Evolutionary conservation across 257 asterid genomes (phyloP).

Genomic region (Solanum gracilifrons): DNA sequence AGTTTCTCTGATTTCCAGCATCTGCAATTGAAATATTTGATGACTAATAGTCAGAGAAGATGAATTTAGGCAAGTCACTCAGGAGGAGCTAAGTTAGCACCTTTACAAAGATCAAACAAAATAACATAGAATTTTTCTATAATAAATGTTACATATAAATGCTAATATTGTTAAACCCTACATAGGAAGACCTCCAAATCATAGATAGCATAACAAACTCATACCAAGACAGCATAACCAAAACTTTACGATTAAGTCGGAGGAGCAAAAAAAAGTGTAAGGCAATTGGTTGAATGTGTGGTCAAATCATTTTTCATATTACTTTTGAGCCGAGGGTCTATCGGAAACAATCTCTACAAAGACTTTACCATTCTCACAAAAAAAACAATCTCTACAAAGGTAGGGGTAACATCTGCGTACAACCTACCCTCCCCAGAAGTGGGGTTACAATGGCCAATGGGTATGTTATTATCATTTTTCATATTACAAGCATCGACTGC

Average conservation of each 20-base stretch:
- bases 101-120: background rate
- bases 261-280: background rate
- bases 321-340: background rate
- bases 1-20: conserved; percentile 84
- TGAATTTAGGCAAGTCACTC: background rate
- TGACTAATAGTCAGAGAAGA: background rate
- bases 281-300: background rate
- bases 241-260: background rate
- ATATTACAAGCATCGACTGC: background rate
- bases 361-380: no score
- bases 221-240: background rate
- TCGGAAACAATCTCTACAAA: background rate
- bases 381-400: no score
- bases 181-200: background rate
- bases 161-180: background rate
- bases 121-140: background rate
- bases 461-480: background rate
- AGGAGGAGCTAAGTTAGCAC: background rate
- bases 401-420: background rate
- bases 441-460: no score
- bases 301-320: background rate
- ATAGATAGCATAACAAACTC: background rate
- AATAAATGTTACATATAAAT: background rate
- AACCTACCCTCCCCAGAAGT: no score
- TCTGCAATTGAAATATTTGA: conserved; percentile 29